Conservation (phyloP, 306 rosid genomes). For the Cercis canadensis region DNA sequence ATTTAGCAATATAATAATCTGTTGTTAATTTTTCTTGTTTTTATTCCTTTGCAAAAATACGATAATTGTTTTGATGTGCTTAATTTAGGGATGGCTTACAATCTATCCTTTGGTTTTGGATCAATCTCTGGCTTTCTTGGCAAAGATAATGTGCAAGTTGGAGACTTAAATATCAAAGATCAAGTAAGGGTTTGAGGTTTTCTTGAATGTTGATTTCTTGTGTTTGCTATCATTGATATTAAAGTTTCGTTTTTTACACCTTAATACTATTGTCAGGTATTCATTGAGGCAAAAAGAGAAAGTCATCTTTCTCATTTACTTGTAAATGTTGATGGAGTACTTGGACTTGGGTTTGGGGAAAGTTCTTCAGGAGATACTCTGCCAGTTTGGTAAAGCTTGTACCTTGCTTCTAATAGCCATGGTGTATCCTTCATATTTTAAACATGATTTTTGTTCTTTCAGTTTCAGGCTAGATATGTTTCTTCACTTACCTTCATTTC, state of each 20-base stretch:
- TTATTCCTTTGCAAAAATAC: neutral
- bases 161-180: conserved; percentile 17
- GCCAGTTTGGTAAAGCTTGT: conserved; percentile 17
- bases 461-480: too few species aligned
- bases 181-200: conserved; percentile 9
- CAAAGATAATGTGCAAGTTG: conserved; percentile 32
- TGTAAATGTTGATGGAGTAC: conserved; percentile 24
- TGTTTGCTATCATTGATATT: neutral
- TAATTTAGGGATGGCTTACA: neutral
- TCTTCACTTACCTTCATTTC: neutral
- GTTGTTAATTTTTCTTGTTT: too few species aligned
- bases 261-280: neutral
- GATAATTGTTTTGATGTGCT: neutral
- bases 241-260: too few species aligned
- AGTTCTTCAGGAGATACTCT: neutral
- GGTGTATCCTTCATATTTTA: neutral
- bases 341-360: conserved; percentile 28
- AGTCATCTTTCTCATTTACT: neutral
- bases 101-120: conserved; percentile 7
- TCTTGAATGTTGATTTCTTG: neutral
- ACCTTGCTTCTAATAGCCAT: neutral
- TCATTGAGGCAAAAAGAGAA: neutral
- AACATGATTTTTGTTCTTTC: neutral
- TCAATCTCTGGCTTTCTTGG: conserved; percentile 8
- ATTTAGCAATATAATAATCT: too few species aligned